Base-by-base conservation (phyloP, 352 stramenopile species). In the Pythium diclinum region DNA sequence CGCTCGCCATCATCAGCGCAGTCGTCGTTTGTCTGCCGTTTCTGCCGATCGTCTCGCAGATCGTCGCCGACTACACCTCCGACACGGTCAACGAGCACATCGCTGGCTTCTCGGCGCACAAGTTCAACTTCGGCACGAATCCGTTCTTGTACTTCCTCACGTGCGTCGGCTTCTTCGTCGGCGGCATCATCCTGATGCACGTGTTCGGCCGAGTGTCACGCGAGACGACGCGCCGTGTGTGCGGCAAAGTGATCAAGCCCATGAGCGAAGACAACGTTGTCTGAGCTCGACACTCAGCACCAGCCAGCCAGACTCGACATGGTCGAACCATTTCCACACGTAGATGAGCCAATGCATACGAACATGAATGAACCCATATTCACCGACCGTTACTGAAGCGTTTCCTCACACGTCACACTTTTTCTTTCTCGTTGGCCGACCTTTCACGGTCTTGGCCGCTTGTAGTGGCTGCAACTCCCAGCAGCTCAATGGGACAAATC, bases 101-200 rank as follows among this genome's bases (percentile, higher is more conserved):
- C 23, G 66, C 66, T 6, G 66, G 66, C 21, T 73, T 62, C 56
- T 40, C 55, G 25, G 36, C 59, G 33, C 47, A 68, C 36, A 68
- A 73, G 28, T 73, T 73, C 61, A 73, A 73, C 56, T 73, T 73
- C 60, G 66, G 66, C 33, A 73, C 66, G 30, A 65, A 73, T 28
- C 66, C 66, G 60, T 65, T 73, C 19, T n/a, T 68, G 8, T 73
- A 73, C 52, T 64, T 67, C 23, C 61, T 73, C 47, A 68, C 66
- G 17, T 73, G 66, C 49, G 49, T 68, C 33, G 66, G 25, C 2
- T 73, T 64, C 44, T 65, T 73, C 5, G 19, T 73, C 38, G 61
- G 56, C 6, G 66, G 66, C 17, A 34, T 73, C 34, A n/a, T 73
- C 36, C 34, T 68, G 16, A 73, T 73, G 66, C 66, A 73, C 59